A percentile compares a stretch with the other conserved stretches of the same genome.
phyloP scores from a whole-genome alignment of 2,329 filamentous ascomycete genomes.

The Epichloe aotearoae region DNA sequence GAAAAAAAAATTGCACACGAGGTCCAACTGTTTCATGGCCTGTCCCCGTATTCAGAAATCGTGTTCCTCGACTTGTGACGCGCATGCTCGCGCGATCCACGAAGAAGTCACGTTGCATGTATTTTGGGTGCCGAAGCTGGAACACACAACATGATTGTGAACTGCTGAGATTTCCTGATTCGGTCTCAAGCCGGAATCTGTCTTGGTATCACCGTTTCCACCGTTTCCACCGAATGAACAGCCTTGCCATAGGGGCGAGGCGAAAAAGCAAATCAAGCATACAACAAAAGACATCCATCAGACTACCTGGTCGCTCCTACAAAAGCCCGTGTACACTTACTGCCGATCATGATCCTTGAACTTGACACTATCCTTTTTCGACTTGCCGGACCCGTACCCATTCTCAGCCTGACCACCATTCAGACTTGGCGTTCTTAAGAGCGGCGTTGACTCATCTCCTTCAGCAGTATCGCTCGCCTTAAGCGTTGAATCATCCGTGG shows the following conservation, averaged over 20 bases:
- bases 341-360: background rate
- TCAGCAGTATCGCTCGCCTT: background rate
- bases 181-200: background rate
- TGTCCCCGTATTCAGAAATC: no score
- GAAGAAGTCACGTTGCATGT: no score
- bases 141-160: background rate
- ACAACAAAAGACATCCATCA: background rate
- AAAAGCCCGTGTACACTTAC: background rate
- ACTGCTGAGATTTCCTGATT: background rate
- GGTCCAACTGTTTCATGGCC: no score
- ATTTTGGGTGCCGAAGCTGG: background rate
- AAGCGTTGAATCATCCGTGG: slow-evolving; percentile 1
- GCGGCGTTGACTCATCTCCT: slow-evolving; percentile 8
- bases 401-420: slow-evolving; percentile 6
- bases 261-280: background rate
- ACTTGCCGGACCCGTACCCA: slow-evolving; percentile 8
- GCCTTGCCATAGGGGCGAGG: background rate
- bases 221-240: background rate
- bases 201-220: background rate
- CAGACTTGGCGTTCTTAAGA: slow-evolving; percentile 2
- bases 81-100: no score
- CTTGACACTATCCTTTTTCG: slow-evolving; percentile 2
- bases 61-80: no score
- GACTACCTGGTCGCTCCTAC: background rate
- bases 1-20: no score